These are phyloP conservation scores for Arctostaphylos glauca DNA, from an alignment of 148 eudicot species.

Conservation along the genomic window DNA sequence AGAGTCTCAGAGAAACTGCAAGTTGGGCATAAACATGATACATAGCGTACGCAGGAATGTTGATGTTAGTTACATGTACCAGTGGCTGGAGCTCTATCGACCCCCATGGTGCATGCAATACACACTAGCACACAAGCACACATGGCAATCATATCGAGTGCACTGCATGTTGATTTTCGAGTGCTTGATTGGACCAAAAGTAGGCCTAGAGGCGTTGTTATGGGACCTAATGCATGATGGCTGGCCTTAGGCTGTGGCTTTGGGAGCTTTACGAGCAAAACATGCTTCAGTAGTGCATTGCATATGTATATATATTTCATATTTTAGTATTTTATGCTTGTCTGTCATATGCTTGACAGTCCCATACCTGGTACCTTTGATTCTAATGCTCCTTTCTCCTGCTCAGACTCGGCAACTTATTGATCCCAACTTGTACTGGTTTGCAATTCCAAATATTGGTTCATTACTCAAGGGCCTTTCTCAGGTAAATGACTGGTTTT, in stretches of 20 bases:
- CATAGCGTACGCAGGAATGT: not conserved
- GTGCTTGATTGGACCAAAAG: not conserved
- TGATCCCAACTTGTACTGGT: constrained; percentile 89
- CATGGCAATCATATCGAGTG: not conserved
- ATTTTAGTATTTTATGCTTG: not conserved
- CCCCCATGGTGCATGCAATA: not conserved
- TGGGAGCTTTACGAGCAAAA: not conserved
- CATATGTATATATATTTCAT: not conserved
- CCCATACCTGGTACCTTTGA: not conserved
- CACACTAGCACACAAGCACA: not conserved
- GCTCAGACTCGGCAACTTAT: constrained; percentile 90
- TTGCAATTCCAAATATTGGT: constrained; percentile 86
- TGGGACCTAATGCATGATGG: not conserved
- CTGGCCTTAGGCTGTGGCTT: not conserved
- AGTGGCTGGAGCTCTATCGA: not conserved
- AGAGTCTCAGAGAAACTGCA: not conserved
- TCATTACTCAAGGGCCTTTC: constrained; percentile 84
- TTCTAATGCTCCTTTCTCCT: constrained; percentile 7
- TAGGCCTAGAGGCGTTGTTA: not conserved
- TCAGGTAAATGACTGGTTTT: constrained; percentile 53
- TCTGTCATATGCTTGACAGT: not conserved
- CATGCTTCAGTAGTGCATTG: not conserved
- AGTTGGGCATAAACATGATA: not conserved
- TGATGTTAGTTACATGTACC: not conserved
- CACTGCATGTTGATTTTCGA: not conserved